Evolutionary conservation across 208 protist genomes (phyloP), one percentile per base, ranked within the genome.

Genomic region (Trypanosoma scelopori): DNA sequence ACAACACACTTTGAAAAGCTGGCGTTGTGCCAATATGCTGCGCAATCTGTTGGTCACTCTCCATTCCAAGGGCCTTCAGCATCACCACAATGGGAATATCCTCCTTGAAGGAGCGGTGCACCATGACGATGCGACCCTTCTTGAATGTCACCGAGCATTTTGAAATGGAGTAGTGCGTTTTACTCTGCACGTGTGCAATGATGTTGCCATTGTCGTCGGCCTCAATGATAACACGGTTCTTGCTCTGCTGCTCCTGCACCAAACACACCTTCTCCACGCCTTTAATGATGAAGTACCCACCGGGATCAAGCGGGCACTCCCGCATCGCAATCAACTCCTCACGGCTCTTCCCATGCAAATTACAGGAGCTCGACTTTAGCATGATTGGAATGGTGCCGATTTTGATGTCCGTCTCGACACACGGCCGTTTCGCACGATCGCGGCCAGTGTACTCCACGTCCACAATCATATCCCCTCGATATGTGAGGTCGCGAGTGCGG

Each of bases 331-430:
- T 85, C 22, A 99, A 78, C 77, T 99, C 90, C 50, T 94, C 91
- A 9, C 89, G 72, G 9, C 69, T 89, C 72, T 97, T 97, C 3
- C 82, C 80, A 47, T 79, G 81, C 0, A 99, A 74, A 27, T 99
- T 92, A 78, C 99, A 99, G 43, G 95, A 88, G n/a, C 79, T 89
- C 37, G 91, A 98, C 30, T 98, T 89, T 13, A 99, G 88, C 99
- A 99, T 99, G 23, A 99, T 99, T 0, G 99, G 99, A 63, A 99
- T 98, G 23, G 91, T 87, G 0, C 99, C 98, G 75, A 99, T 99
- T 39, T 78, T 77, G 20, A 99, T 82, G 63, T 93, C 89, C 1
- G 81, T 86, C 49, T 91, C 81, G 22, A 81, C 69, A 28, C 76
- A 70, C 28, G 94, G 60, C 1, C 82, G 73, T n/a, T 84, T 76